Evolutionary conservation across 1,284 basidiomycete genomes (phyloP), one percentile per base, ranked within the genome.

Genomic region (Moesziomyces sp.): DNA sequence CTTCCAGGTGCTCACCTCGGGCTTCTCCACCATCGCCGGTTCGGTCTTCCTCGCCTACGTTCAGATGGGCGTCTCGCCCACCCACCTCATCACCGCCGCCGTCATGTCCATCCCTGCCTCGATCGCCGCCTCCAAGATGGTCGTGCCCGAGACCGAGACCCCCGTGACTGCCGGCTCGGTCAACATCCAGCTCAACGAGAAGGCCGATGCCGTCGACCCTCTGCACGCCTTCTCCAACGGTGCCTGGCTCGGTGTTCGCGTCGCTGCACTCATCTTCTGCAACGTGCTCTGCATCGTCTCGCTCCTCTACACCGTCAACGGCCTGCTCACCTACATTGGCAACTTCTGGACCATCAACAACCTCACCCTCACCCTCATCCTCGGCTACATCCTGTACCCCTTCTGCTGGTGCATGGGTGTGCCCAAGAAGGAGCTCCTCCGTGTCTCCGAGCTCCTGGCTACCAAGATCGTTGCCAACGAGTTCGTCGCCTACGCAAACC

Each of bases 21-120:
- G 93, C 86, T 81, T 83, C 86, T 47, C 93, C 10, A 94, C 93
- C 55, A 95, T 95, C 77, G 91, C 93, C 56, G 94, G 94, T 51
- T 93, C 92, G 56, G 93, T 95, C 18, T 87, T 96, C 58, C 87
- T 89, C 58, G 93, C 92, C 46, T 96, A 95, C 85, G 91, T 95
- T 79, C 85, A 56, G 58, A 86, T 94, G 69, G 94, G 94, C 58
- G 91, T 96, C 42, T 91, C 91, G 34, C 85, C 93, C 18, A 88
- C 80, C 54, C 93, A 92, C 84, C 87, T 96, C 30, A 88, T 96
- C 79, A 94, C 93, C 6, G 92, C 93, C 5, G 93, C 92, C 11
- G 91, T 96, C 75, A 96, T 96, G 93, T 92, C 91, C 82, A 96
- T 96, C 78, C 93, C 93, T 11, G 93, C 94, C 1, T 93, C 93